Base-by-base conservation (phyloP, 2,329 filamentous ascomycete genomes). In the Epicoccum sorghinum region DNA sequence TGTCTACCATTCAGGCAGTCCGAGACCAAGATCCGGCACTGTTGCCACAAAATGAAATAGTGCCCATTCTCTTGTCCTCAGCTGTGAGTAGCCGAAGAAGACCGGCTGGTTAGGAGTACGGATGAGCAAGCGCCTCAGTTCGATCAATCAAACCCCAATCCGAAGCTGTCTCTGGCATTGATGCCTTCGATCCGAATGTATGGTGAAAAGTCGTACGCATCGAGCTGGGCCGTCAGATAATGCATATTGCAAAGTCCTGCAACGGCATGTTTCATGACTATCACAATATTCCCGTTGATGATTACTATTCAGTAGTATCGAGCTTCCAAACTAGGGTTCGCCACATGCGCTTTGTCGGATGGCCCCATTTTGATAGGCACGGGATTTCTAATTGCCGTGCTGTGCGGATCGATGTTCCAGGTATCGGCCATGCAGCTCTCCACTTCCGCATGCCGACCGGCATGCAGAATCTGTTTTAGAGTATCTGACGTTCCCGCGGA, bases 391-490 rank as follows among this genome's bases (percentile, higher is more conserved):
- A 44, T 39, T 18, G 9, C 29, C 33, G 8, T 48, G 29, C 30
- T 8, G 23, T 33, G 38, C 33, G 13, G 24, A 7, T 29, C 22
- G 38, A 29, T 5, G 39, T 27, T 23, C 39, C 10, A 43, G 32
- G 38, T 33, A n/a, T 33, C 13, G 33, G 47, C 13, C 32, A 54
- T 54, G 45, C 51, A 44, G 35, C 44, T 36, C 32, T 48, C 8
- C 40, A 44, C 35, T 45, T 54, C 29, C 27, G 29, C 44, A 53
- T 48, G 27, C 22, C 33, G 4, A 10, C 7, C 13, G 29, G 5
- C 9, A 37, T 46, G 46, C 46, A 39, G 29, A 45, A 37, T 18
- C 27, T 27, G 18, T 18, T 22, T 37, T 41, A 38, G 24, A 18
- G 27, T 10, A 33, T 40, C 27, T 12, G 25, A 25, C 32, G n/a